phyloP scores from a whole-genome alignment of 2,329 filamentous ascomycete species.

The Niveomyces coronatus region DNA sequence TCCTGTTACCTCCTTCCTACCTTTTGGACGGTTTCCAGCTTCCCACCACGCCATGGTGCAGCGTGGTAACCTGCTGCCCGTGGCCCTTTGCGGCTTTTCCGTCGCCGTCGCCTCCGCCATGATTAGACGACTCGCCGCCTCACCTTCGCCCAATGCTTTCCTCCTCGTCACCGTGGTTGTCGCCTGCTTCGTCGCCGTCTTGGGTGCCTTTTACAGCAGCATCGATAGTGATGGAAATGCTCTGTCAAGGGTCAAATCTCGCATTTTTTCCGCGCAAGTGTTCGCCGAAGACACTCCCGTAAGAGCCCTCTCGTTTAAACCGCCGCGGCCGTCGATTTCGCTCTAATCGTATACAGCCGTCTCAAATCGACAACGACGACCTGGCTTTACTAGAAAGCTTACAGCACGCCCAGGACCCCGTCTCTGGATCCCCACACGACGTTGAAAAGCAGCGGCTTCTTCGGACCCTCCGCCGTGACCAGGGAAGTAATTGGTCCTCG shows the following conservation, averaged over 20 bases:
- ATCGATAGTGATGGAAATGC: too few relatives aligned
- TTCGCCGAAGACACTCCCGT: conserved; percentile 8
- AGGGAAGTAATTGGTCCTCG: conserved; percentile 20
- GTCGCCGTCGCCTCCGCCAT: conserved; percentile 2
- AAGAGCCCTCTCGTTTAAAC: neutral
- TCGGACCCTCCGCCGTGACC: conserved; percentile 1
- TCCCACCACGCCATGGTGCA: conserved; percentile 6
- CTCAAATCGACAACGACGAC: neutral
- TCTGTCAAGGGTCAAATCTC: conserved; percentile 1
- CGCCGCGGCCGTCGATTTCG: too few relatives aligned
- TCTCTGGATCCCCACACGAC: conserved; percentile 4
- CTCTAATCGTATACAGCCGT: neutral
- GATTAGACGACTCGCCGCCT: too few relatives aligned
- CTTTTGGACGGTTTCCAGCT: neutral
- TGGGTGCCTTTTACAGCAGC: conserved; percentile 2
- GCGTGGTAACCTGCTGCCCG: conserved; percentile 4
- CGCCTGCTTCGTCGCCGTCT: conserved; percentile 1
- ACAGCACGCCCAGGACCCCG: neutral
- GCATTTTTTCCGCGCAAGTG: neutral
- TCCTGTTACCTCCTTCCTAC: neutral
- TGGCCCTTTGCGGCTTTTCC: conserved; percentile 4
- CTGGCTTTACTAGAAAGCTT: conserved; percentile 1
- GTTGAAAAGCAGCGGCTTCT: conserved; percentile 3
- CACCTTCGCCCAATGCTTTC: conserved; percentile 5
- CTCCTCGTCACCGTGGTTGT: conserved; percentile 3